Base-by-base conservation (phyloP, 371 early-diverging fungal genomes). In the Capniomyces stellatus region DNA sequence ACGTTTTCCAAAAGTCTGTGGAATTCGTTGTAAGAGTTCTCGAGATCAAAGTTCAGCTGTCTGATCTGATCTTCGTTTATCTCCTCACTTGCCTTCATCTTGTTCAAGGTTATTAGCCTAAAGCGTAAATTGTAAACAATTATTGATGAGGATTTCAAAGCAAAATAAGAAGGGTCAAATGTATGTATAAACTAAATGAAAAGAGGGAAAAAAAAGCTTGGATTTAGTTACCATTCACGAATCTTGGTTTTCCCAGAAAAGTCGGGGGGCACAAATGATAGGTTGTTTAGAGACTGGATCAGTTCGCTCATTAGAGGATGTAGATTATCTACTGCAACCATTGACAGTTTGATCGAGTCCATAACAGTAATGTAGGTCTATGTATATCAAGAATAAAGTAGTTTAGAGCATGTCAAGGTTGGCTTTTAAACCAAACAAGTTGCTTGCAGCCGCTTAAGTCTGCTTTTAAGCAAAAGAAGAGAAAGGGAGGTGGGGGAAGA, bases 41-140 rank as follows among this genome's bases (percentile, higher is more conserved):
- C 94, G 46, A 96, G 72, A 57, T 96, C 97, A 72, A 96, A 96
- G 29, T 83, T 61, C 61, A 96, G 70, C 68, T 96, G 97, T 31
- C 95, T 75, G 3, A 78, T 77, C 64, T 96, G 91, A 35, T 89
- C 87, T 28, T 81, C 82, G 19, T 74, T 74, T n/a, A 96, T 69
- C 56, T 82, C 82, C 31, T 94, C 93, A 44, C 78, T 80, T 18
- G 89, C 89, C 69, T 85, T 88, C 91, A 90, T 89, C 18, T 79
- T 69, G 62, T 95, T 89, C 48, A 93, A 58, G 3, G 77, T 77
- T 24, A 92, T 89, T 10, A 95, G 70, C 93, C 77, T 77, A 53
- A 21, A n/a, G 52, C 54, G 46, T 15, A 23, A n/a, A n/a, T n/a
- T n/a, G n/a, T n/a, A n/a, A n/a, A n/a, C n/a, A n/a, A n/a, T n/a